These are phyloP conservation scores for Phytopythium oedochilum DNA, from an alignment of 352 stramenopile genomes.

Conservation along the genomic window DNA sequence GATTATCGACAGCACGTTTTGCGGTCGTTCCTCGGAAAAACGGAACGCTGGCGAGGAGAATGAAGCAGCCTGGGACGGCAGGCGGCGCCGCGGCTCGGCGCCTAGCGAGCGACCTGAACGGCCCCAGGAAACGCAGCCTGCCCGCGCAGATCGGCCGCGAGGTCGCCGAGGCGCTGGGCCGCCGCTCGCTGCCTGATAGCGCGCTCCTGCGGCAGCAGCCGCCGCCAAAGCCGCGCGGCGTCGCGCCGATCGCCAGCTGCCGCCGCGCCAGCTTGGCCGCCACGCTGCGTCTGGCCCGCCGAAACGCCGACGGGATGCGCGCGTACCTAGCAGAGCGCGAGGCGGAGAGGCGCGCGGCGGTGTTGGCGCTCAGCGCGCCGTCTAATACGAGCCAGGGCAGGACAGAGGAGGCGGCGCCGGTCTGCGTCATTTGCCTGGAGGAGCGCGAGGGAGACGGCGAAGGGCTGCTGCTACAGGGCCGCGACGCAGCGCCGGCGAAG, in stretches of 20 bases:
- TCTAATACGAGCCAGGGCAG: background rate
- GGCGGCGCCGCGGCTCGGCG: background rate
- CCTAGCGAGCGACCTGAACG: background rate
- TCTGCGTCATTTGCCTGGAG: conserved; percentile 35
- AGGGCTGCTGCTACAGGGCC: too few relatives aligned
- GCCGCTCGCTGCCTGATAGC: background rate
- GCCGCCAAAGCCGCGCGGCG: background rate
- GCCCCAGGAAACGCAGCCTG: background rate
- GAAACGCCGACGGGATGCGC: conserved; percentile 23
- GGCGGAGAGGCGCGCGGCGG: background rate
- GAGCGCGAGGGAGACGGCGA: conserved; percentile 3
- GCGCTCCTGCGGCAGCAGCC: background rate
- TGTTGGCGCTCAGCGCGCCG: background rate
- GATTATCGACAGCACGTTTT: background rate
- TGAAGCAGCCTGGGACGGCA: background rate
- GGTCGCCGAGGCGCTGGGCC: background rate
- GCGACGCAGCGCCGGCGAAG: background rate
- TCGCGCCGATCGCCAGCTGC: background rate
- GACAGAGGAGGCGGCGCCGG: background rate
- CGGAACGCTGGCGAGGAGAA: too few relatives aligned
- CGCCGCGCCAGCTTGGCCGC: conserved; percentile 13
- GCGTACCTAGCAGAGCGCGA: conserved; percentile 12
- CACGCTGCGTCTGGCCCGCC: conserved; percentile 20
- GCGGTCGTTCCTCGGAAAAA: too few relatives aligned
- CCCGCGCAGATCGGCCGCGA: background rate